These are phyloP conservation scores for Macrolepiota dolichaula DNA, from an alignment of 768 basidiomycete genomes.

Conservation along the genomic window DNA sequence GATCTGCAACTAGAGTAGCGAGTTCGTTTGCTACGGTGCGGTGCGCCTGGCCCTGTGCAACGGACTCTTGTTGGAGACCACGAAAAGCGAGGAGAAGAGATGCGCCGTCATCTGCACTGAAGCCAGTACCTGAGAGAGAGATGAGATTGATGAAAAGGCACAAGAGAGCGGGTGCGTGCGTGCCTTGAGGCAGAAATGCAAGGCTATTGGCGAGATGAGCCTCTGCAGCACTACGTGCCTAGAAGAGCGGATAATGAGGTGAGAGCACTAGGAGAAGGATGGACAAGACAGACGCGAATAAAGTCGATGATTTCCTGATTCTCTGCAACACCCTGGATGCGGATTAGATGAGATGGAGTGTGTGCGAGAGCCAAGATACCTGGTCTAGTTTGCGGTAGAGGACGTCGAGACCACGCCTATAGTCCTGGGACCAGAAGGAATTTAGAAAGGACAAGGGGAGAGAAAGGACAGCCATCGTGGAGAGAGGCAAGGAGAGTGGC, in stretches of 20 bases:
- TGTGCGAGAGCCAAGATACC: slow-evolving; percentile 37
- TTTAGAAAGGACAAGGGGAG: slow-evolving; percentile 88
- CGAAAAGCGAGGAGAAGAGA: slow-evolving; percentile 77
- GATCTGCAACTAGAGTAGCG: slow-evolving; percentile 69
- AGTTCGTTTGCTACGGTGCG: slow-evolving; percentile 71
- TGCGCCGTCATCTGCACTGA: slow-evolving; percentile 80
- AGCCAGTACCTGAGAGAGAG: slow-evolving; percentile 50
- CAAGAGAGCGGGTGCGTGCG: too few relatives aligned
- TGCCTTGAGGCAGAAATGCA: slow-evolving; percentile 17
- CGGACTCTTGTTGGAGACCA: slow-evolving; percentile 73
- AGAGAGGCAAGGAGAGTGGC: slow-evolving; percentile 1
- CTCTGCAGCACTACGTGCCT: slow-evolving; percentile 78
- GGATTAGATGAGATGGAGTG: slow-evolving; percentile 15
- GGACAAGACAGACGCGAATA: slow-evolving; percentile 61
- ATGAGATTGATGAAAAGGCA: not conserved
- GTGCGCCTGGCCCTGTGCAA: slow-evolving; percentile 72
- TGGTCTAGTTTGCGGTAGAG: slow-evolving; percentile 76
- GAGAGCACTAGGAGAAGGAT: not conserved
- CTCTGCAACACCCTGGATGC: slow-evolving; percentile 68
- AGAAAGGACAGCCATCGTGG: slow-evolving; percentile 79
- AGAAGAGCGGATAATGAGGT: slow-evolving; percentile 12
- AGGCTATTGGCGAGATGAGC: slow-evolving; percentile 58
- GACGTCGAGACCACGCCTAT: slow-evolving; percentile 77
- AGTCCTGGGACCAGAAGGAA: slow-evolving; percentile 95
- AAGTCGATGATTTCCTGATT: slow-evolving; percentile 82